Evolutionary conservation across 805 yeast genomes (phyloP), one percentile per base, ranked within the genome.

Genomic region (Saccharomyces eubayanus): DNA sequence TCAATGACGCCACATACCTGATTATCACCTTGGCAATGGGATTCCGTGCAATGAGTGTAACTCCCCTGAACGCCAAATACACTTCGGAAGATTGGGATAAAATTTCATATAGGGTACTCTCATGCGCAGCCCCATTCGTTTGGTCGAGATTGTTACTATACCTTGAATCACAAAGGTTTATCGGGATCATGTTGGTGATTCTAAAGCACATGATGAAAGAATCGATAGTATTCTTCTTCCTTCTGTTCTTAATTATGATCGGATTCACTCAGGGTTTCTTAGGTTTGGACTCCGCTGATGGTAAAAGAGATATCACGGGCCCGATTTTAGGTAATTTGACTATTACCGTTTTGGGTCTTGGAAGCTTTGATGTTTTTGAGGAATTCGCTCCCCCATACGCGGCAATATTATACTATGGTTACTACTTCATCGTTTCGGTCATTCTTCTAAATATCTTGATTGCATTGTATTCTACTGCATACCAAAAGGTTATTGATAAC

Each of bases 161-260:
- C 69, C 76, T 89, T 61, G 97, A 89, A 65, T 85, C 91, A 10
- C 82, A 83, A 59, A 79, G 80, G 60, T 89, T 89, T 68, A 87
- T 89, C 49, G 97, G 97, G 45, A 88, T 90, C 1, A 86, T 89
- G 89, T 79, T 89, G 57, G 92, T 89, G 29, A 92, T 89, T 4
- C 72, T 87, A 50, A 87, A 87, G 63, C 84, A 84, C 54, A 85
- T 89, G 89, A 84, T 89, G 88, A 83, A 85, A 61, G 96, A 89
- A 68, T 85, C 94, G 1, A 67, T 87, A n/a, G 76, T 89, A 12
- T 89, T 89, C 72, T 89, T 89, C 65, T 85, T 87, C 47, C 72
- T 89, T 59, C 74, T 89, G 53, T 72, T 78, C 8, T 79, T 89
- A 54, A 83, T 89, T 40, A 82, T 85, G 57, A 66, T 85, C 49